phyloP scores from a whole-genome alignment of 1,284 basidiomycete genomes.

The Cronartium quercuum region DNA sequence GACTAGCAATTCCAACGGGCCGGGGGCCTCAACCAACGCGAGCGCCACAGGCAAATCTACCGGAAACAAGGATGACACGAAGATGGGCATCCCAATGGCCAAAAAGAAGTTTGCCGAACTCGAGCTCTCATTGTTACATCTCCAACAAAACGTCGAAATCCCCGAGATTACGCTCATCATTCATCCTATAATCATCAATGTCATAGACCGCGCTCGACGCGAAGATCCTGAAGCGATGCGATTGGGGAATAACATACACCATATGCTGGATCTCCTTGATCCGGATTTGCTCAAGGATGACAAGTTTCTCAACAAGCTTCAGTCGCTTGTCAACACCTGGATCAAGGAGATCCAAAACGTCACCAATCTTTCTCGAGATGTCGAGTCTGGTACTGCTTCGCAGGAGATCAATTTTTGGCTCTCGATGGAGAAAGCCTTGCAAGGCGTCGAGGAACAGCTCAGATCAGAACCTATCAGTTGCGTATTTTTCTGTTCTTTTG shows the following conservation, averaged over 20 bases:
- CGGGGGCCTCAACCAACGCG: conserved; percentile 15
- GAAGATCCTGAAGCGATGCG: conserved; percentile 51
- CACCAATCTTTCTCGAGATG: conserved; percentile 82
- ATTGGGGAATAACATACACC: conserved; percentile 57
- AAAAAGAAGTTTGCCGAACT: conserved; percentile 99
- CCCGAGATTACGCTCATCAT: conserved; percentile 90
- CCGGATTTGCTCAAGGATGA: conserved; percentile 71
- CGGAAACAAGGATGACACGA: conserved; percentile 72
- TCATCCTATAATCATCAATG: conserved; percentile 79
- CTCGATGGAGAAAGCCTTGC: conserved; percentile 83
- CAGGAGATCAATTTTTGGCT: conserved; percentile 99
- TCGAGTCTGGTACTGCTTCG: conserved; percentile 89
- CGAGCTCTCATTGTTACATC: conserved; percentile 86
- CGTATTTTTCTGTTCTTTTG: conserved; percentile 1
- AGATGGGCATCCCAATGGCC: conserved; percentile 95
- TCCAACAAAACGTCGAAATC: conserved; percentile 98
- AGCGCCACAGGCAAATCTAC: conserved; percentile 56
- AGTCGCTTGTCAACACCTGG: conserved; percentile 92
- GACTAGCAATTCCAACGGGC: conserved; percentile 10
- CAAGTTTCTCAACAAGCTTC: conserved; percentile 85
- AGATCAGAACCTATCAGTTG: conserved; percentile 75
- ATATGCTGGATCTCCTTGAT: conserved; percentile 71
- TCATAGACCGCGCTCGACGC: conserved; percentile 59
- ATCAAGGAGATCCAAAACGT: conserved; percentile 97
- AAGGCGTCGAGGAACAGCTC: conserved; percentile 85